Conservation (phyloP, 2,329 filamentous ascomycete species). For the Penicillium sp. region DNA sequence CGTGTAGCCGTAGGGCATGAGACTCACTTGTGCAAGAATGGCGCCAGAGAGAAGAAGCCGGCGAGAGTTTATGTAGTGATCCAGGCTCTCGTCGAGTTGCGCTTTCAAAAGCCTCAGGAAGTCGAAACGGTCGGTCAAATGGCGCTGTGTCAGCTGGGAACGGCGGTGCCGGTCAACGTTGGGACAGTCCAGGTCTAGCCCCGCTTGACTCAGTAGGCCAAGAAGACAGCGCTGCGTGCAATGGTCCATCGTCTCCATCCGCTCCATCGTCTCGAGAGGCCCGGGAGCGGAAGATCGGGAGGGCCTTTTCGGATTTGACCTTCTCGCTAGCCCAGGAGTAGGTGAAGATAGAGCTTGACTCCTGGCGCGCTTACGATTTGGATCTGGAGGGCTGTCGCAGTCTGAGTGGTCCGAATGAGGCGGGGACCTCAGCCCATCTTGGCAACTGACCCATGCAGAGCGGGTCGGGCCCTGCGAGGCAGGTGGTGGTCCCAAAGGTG, state of each 20-base stretch:
- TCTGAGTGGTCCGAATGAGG: neutral
- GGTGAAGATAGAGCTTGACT: neutral
- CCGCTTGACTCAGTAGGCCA: neutral
- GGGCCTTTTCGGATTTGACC: neutral
- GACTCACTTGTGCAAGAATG: neutral
- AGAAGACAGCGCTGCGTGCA: conserved; percentile 1
- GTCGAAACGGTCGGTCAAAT: neutral
- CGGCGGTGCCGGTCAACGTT: neutral
- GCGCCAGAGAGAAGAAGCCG: neutral
- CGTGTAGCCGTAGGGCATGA: too few species aligned
- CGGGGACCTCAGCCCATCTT: neutral
- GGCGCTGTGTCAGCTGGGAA: neutral
- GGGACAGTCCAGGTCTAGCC: neutral
- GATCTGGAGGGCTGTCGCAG: neutral
- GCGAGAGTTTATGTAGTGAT: neutral
- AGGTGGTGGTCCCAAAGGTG: neutral
- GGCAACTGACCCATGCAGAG: neutral
- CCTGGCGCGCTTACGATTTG: neutral
- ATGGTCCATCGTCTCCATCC: neutral
- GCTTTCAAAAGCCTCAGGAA: neutral
- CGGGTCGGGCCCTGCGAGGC: neutral
- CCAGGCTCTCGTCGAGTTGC: neutral
- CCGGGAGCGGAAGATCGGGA: too few species aligned
- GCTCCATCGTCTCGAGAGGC: neutral
- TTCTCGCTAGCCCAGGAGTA: neutral